Evolutionary conservation across 352 stramenopile species (phyloP), one percentile per base, ranked within the genome.

Genomic region (Phytophthora melonis): DNA sequence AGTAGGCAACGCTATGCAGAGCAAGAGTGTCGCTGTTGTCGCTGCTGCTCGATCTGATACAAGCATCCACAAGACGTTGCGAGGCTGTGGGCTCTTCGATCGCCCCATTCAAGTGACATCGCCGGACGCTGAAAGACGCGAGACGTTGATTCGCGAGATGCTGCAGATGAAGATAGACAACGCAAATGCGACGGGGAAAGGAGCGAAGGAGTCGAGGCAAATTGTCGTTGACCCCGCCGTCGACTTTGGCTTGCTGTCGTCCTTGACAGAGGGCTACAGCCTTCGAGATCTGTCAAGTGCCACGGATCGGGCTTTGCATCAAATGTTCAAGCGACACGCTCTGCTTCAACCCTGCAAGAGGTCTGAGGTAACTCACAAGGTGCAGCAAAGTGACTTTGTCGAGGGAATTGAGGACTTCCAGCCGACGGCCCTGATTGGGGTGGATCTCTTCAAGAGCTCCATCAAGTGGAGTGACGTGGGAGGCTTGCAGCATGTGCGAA

Each of bases 401-500:
- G 83, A 92, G 6, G 90, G 84, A 2, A 78, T 97, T 23, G 75
- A 90, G 57, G 85, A 83, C 2, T 97, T 97, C 67, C 89, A 94
- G 59, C 87, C 92, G 0, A 93, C 91, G 16, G 87, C 90, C 25
- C 72, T 97, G 11, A 83, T 94, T 16, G 88, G 88, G 30, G 89
- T 95, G 0, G 84, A 94, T 71, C 77, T 96, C 3, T 95, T 95
- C 70, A 93, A 95, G 72, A 96, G 89, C 63, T 83, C 73, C n/a
- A 79, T 97, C 27, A 86, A 93, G 63, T 98, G 93, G 93, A 84
- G 72, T 45, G 91, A 97, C 43, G 89, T 98, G 16, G 93, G 93
- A 30, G 93, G 92, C 14, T 79, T 98, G 7, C 72, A 85, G 23
- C 73, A 77, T 0, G 91, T 97, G 36, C 90, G 91, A 30, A 89